Evolutionary conservation across 495 filamentous ascomycete genomes (phyloP).

Genomic region (Lasiosphaeria ovina): DNA sequence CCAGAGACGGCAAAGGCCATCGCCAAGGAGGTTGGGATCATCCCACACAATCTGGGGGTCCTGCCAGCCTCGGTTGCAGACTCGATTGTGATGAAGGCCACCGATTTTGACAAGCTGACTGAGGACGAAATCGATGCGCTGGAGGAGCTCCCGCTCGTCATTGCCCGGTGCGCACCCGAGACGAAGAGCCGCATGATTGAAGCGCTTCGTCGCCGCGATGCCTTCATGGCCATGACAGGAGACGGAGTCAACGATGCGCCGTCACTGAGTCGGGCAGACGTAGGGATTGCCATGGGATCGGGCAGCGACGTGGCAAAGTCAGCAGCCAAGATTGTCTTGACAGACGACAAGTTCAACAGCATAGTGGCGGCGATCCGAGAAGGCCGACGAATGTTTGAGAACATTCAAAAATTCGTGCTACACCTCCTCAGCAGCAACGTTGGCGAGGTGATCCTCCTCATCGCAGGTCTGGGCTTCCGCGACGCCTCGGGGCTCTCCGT

Average conservation of each 20-base stretch:
- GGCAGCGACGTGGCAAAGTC: conserved; percentile 91
- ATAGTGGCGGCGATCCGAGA: conserved; percentile 75
- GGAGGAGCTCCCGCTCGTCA: conserved; percentile 59
- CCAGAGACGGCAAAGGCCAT: conserved; percentile 73
- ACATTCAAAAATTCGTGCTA: conserved; percentile 80
- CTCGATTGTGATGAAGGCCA: conserved; percentile 61
- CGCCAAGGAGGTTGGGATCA: conserved; percentile 72
- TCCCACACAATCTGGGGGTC: conserved; percentile 55
- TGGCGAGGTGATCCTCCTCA: conserved; percentile 67
- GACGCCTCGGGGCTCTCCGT: conserved; percentile 62
- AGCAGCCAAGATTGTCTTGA: conserved; percentile 82
- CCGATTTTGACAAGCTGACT: conserved; percentile 60
- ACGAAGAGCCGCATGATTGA: conserved; percentile 70
- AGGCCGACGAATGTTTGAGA: conserved; percentile 71
- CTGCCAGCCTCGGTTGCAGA: conserved; percentile 53
- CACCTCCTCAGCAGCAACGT: conserved; percentile 73
- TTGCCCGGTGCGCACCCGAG: conserved; percentile 63
- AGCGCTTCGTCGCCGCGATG: conserved; percentile 59
- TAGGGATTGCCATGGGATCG: conserved; percentile 83
- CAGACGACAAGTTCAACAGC: conserved; percentile 83
- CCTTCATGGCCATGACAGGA: conserved; percentile 64
- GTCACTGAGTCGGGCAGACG: conserved; percentile 72
- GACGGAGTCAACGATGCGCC: conserved; percentile 88
- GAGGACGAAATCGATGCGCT: conserved; percentile 59
- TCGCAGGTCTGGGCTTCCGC: conserved; percentile 71